Base-by-base conservation (phyloP, 768 basidiomycete genomes). In the Pleurotus platypus region DNA sequence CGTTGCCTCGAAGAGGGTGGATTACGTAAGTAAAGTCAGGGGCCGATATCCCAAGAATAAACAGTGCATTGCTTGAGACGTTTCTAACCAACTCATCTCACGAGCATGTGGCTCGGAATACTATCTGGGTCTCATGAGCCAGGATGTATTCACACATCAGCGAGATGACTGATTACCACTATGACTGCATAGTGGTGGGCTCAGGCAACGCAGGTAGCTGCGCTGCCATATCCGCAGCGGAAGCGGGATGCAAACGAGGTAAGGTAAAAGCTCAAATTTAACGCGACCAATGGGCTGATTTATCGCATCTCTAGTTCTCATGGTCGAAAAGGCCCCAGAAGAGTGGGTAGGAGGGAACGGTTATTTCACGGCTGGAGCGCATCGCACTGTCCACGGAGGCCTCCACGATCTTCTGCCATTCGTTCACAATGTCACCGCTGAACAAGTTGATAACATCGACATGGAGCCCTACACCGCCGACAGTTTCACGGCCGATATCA, bases 281-380 rank as follows among this genome's bases (percentile, higher is more conserved):
- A n/a, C 22, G 39, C 6, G 4, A 13, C 22, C 49, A 22, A 55
- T 47, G 16, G 43, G 26, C 24, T 54, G 13, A 43, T 50, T 48
- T 40, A 2, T 35, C 53, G 18, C 12, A 56, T 49, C 20, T 53
- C 27, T 56, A 75, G 84, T 87, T 58, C 72, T 89, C 43, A 70
- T 89, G 55, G 70, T 88, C 50, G 86, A 89, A 63, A 87, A 87
- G 63, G 84, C 83, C 40, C 83, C 86, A 1, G 62, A 70, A 40
- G 77, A 78, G 56, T 88, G 86, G 86, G 78, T 68, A 3, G 87
- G 87, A 3, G 87, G 86, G 15, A 89, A 90, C 62, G 83, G 85
- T 15, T 86, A 82, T 69, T 89, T 88, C 70, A 87, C 86, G 27
- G 85, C 86, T 8, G 86, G 86, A 18, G 84, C 86, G 5, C 77